Conservation (phyloP, 2,329 filamentous ascomycete species). For the Penicillium sp. region DNA sequence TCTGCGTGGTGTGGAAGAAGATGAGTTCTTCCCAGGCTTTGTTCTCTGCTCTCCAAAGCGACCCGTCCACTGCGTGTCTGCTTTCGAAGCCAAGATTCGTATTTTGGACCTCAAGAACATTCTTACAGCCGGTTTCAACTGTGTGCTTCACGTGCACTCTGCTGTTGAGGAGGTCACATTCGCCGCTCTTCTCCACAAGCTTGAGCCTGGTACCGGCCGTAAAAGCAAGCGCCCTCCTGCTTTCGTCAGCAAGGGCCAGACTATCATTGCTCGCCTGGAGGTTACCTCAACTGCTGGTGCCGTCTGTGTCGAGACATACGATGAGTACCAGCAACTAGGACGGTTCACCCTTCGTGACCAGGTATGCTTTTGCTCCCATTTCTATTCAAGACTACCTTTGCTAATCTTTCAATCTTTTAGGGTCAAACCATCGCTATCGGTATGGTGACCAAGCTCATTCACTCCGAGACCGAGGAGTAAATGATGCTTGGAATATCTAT, state of each 20-base stretch:
- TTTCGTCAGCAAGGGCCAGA: conserved; percentile 76
- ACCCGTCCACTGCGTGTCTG: conserved; percentile 82
- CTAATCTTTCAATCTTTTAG: conserved; percentile 48
- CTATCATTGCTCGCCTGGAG: conserved; percentile 90
- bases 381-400: conserved; percentile 14
- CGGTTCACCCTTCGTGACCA: conserved; percentile 88
- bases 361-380: conserved; percentile 50
- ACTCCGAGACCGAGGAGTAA: conserved; percentile 23
- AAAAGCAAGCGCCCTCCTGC: conserved; percentile 93
- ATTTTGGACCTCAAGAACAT: conserved; percentile 95
- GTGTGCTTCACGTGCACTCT: conserved; percentile 94
- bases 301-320: conserved; percentile 91
- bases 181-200: conserved; percentile 80
- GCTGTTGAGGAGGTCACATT: conserved; percentile 98
- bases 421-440: conserved; percentile 99
- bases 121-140: conserved; percentile 92
- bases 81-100: conserved; percentile 95
- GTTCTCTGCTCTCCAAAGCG: conserved; percentile 94
- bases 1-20: conserved; percentile 92
- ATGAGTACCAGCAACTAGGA: conserved; percentile 93
- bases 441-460: conserved; percentile 91
- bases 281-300: conserved; percentile 81
- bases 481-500: conserved; percentile 1
- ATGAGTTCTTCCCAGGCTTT: conserved; percentile 93
- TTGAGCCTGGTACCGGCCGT: conserved; percentile 90